Base-by-base conservation (phyloP, 2,329 filamentous ascomycete species). In the Aureobasidium sp. region DNA sequence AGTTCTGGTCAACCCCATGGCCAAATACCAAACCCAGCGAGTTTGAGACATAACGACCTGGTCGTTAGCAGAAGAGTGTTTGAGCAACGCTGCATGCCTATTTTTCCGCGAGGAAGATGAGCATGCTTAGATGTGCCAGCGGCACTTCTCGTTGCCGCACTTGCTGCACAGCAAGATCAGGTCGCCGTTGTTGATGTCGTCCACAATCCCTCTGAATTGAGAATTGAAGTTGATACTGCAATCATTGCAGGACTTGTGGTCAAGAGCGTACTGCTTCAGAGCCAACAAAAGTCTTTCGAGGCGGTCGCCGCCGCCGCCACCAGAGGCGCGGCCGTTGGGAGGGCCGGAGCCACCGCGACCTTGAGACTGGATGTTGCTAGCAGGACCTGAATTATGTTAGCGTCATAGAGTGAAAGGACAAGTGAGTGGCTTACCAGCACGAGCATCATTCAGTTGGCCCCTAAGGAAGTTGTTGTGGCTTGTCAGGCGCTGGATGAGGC, bases 211-310 rank as follows among this genome's bases (percentile, higher is more conserved):
- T 14, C 54, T 31, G 11, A 12, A 58, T 31, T 58, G 27, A 22
- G 39, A 11, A 15, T 58, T 47, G 54, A 58, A 58, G 42, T 48
- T 58, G 40, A 48, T 48, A 15, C 27, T 24, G 19, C 54, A 58
- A 19, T 58, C 42, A 29, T 37, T 47, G 54, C 54, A 58, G 8
- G 42, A 7, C 54, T 48, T 58, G 31, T 58, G 54, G 14, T 58
- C 54, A 7, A 58, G 14, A 15, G 19, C 42, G 14, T 47, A 37
- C 42, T 58, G 31, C 15, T 29, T 58, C n/a, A 58, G 42, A n/a
- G 54, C 54, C 14, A 17, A 17, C 5, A 58, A 15, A 7, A 58
- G 17, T 3, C 4, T 19, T 5, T 58, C 3, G 15, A 58, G 31
- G 22, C 53, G 53, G 14, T 3, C 14, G 3, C n/a, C 33, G 9